Evolutionary conservation across 176 grass and related monocot species (phyloP), one percentile per base, ranked within the genome.

Genomic region (Dactylis glomerata): DNA sequence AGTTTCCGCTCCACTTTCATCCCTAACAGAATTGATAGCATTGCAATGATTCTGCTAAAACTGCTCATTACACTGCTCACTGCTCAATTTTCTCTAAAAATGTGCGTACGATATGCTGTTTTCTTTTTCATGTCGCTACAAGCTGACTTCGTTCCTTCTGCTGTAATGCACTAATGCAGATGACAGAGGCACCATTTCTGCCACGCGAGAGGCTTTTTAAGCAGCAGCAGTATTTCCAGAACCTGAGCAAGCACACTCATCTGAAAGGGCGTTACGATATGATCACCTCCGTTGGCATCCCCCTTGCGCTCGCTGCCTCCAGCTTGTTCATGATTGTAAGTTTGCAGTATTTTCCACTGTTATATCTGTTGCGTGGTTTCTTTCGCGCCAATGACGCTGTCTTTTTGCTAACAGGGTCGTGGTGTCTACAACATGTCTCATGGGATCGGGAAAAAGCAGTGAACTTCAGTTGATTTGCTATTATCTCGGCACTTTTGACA

Each of bases 231-330:
- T 65, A 91, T 51, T 94, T 91, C 73, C 86, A 94, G 76, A 86
- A 61, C 76, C 16, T 89, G 81, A 83, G 87, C 64, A 94, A 87
- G 80, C 71, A 91, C 77, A 94, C 89, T 22, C 83, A 91, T 61
- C 77, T 91, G 77, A 94, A 94, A 55, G 92, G 89, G 9, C 87
- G 87, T 51, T 85, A 82, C 9, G 89, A 94, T 12, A 64, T 55
- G 61, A 79, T 94, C 78, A 94, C 89, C 50, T 94, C 87, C 0
- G 81, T 94, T 8, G 92, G 73, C 31, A 91, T 94, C 44, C 92
- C 89, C 67, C 87, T 91, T 38, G 78, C 84, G n/a, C 73, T 94
- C 26, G 87, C 89, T 49, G 78, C 75, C 32, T 71, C 89, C 30
- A 82, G 81, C 83, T 36, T 91, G 71, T 61, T 78, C 33, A 70